Base-by-base conservation (phyloP, 2,329 filamentous ascomycete species). In the Cladosporium sp. region DNA sequence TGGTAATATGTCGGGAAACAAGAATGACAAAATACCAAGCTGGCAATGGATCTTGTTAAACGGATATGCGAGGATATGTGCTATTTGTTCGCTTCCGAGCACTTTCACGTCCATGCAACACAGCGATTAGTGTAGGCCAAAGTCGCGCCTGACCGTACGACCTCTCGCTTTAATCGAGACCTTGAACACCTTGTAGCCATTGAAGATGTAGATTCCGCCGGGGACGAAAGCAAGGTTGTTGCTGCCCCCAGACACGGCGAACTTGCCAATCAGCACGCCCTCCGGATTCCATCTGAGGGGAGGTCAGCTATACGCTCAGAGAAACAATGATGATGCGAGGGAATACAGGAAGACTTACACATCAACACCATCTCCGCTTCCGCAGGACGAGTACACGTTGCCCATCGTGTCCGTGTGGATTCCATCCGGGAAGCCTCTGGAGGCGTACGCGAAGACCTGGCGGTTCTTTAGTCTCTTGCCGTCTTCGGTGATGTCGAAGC, bases 381-480 rank as follows among this genome's bases (percentile, higher is more conserved):
- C 49, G 22, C 49, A 52, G 9, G 43, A 76, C 14, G 72, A 72
- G 61, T 77, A 82, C 0, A 82, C 74, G 60, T 81, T 81, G 1
- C 79, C 79, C 2, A 72, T 59, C 0, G 68, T 73, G 59, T 82
- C 79, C 9, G 73, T 71, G 58, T 78, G 76, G 44, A 79, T 66
- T 2, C 83, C 83, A 59, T 86, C 83, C 0, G 82, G 80, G 1
- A 81, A 68, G 1, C 79, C 77, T 2, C 71, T 62, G 43, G 77
- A 72, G 2, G 72, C 69, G 55, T 76, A 83, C 0, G 83, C 81
- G 60, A 86, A 86, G 0, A 76, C 72, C 52, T 66, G 58, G 1
- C 71, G 58, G 49, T 70, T 68, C 10, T 59, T 48, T 42, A 75
- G 50, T 2, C 60, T 55, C 58, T 68, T 71, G 19, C 60, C 60